Base-by-base conservation (phyloP, 2,329 filamentous ascomycete species). In the Teratosphaeria epicoccoides region DNA sequence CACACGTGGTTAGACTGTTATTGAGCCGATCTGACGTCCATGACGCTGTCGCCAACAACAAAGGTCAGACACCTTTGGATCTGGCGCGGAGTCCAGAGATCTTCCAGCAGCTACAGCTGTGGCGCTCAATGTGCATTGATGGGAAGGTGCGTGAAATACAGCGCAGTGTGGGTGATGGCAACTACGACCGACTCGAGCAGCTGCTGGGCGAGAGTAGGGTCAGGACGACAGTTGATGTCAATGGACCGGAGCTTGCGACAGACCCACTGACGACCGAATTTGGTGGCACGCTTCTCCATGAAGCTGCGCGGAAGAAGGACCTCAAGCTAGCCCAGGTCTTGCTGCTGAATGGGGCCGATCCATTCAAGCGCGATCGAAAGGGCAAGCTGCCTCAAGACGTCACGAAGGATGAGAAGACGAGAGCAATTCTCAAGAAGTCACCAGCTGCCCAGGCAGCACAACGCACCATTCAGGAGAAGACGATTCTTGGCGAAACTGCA, bases 321-420 rank as follows among this genome's bases (percentile, higher is more conserved):
- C 83, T 83, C 23, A 85, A 87, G 61, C 78, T 98, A 22, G 95
- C 95, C 53, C 87, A 97, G 66, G 79, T 95, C 17, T 77, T 98
- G 11, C 75, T 98, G 33, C 82, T 97, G 49, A 94, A 97, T 64
- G 93, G 93, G 10, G 93, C 91, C 10, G 93, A 98, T 68, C 93
- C 93, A 0, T 98, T 98, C 72, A 84, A 89, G 51, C 83, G 93
- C 54, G 93, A 98, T 70, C 87, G 89, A 61, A 95, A 89, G 71
- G 93, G 93, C 47, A 97, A 95, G 70, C 77, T 98, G 26, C 89
- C 93, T 2, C 93, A 98, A 66, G 91, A 96, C 68, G 85, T 96
- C 45, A 97, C 93, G 49, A 95, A 93, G 65, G 93, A 98, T 67
- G 93, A 98, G 64, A 81, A 81, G 54, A 95, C 88, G 14, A 82